Base-by-base conservation (phyloP, 2,329 filamentous ascomycete species). In the Alternaria infectoria region DNA sequence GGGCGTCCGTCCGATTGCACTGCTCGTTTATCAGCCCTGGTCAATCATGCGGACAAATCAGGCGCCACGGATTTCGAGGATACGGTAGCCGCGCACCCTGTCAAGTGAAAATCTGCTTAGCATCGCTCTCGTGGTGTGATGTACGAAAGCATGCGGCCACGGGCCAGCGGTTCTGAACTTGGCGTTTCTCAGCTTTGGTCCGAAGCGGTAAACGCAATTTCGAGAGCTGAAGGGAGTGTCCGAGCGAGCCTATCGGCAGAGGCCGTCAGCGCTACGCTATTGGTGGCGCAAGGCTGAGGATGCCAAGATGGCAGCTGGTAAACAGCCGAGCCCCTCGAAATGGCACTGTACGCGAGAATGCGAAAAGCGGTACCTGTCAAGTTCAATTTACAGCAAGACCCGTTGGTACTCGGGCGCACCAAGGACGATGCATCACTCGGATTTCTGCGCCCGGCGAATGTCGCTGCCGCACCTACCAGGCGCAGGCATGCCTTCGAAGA, bases 211-310 rank as follows among this genome's bases (percentile, higher is more conserved):
- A 36, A 19, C 23, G n/a, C 23, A 30, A 59, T 52, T 28, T 13
- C 26, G 6, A 19, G 43, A 59, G 32, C 51, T 63, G 50, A 56
- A 40, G 21, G 28, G 52, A 36, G 55, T 12, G 46, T 57, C 15
- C 23, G 30, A 25, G 21, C 10, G 17, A 28, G 9, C 54, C 54
- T 57, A 30, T 61, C 40, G 45, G n/a, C 49, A 52, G 49, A 59
- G 47, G 59, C 52, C 15, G 15, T 43, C 40, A 49, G 64, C 61
- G 67, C 61, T 65, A 61, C 66, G 54, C 43, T 19, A 28, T 62
- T 54, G 32, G 67, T 69, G 68, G 68, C 72, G 68, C 58, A 67
- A 70, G 67, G 71, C 72, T 73, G 70, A 69, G 52, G 60, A 64
- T 50, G 52, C 65, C 62, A 72, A 69, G 62, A 64, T n/a, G 47